These are phyloP conservation scores for Peterozyma xylosa DNA, from an alignment of 805 yeast genomes.

Conservation along the genomic window DNA sequence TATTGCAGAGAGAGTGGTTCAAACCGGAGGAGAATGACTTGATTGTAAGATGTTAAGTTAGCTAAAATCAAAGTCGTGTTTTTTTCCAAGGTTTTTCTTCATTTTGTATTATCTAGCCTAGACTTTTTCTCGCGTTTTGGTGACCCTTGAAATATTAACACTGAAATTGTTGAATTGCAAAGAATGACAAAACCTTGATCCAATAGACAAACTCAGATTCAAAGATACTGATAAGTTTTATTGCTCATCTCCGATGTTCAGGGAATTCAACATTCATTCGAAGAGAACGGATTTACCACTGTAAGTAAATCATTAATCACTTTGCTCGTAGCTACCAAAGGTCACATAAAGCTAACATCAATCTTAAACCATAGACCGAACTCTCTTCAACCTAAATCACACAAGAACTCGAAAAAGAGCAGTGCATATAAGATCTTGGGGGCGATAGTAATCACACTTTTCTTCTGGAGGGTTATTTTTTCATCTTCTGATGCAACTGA, in stretches of 20 bases:
- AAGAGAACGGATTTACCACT: slow-evolving; percentile 43
- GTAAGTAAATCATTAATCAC: slow-evolving; percentile 21
- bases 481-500: background rate
- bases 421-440: background rate
- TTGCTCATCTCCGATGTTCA: background rate
- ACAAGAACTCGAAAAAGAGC: background rate
- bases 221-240: background rate
- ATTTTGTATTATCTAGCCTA: too few species aligned
- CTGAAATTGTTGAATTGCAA: too few species aligned
- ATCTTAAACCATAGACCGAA: too few species aligned
- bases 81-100: too few species aligned
- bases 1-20: slow-evolving; percentile 59
- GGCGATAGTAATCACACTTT: background rate
- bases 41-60: slow-evolving; percentile 10
- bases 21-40: slow-evolving; percentile 40
- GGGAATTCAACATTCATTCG: slow-evolving; percentile 14
- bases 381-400: too few species aligned
- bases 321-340: too few species aligned
- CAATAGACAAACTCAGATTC: too few species aligned
- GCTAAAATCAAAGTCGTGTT: background rate
- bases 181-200: too few species aligned
- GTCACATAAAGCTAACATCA: background rate
- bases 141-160: too few species aligned
- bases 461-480: background rate
- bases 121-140: too few species aligned